phyloP scores from a whole-genome alignment of 2,329 filamentous ascomycete species.

The Trichoderma cornu-damae region DNA sequence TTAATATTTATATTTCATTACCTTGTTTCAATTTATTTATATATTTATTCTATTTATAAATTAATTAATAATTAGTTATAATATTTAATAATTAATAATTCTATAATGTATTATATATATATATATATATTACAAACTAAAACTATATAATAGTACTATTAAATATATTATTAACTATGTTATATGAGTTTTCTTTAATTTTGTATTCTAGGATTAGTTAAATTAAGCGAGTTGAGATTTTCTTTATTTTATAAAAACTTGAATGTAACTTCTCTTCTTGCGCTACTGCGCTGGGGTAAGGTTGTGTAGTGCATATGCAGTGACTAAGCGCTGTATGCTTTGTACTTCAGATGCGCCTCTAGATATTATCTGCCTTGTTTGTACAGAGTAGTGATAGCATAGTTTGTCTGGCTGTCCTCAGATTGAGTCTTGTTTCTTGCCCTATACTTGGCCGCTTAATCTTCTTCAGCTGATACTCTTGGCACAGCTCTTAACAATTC shows the following conservation, averaged over 20 bases:
- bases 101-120: too few relatives aligned
- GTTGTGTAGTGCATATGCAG: neutral
- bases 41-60: too few relatives aligned
- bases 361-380: neutral
- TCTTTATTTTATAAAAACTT: neutral
- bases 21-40: too few relatives aligned
- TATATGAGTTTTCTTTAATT: too few relatives aligned
- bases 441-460: neutral
- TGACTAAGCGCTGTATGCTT: slow-evolving; percentile 6
- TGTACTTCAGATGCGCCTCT: slow-evolving; percentile 9
- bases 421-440: neutral
- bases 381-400: slow-evolving; percentile 3
- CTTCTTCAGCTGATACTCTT: neutral
- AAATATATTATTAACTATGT: too few relatives aligned
- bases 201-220: neutral
- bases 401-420: slow-evolving; percentile 8
- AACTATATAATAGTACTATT: too few relatives aligned
- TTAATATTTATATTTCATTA: too few relatives aligned
- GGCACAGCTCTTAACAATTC: neutral
- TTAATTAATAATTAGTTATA: too few relatives aligned
- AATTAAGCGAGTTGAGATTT: too few relatives aligned
- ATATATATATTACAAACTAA: too few relatives aligned
- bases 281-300: neutral
- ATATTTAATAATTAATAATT: too few relatives aligned
- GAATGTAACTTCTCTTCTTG: neutral